Evolutionary conservation across 202 grass and related monocot species (phyloP), one percentile per base, ranked within the genome.

Genomic region (Carex arenaria): DNA sequence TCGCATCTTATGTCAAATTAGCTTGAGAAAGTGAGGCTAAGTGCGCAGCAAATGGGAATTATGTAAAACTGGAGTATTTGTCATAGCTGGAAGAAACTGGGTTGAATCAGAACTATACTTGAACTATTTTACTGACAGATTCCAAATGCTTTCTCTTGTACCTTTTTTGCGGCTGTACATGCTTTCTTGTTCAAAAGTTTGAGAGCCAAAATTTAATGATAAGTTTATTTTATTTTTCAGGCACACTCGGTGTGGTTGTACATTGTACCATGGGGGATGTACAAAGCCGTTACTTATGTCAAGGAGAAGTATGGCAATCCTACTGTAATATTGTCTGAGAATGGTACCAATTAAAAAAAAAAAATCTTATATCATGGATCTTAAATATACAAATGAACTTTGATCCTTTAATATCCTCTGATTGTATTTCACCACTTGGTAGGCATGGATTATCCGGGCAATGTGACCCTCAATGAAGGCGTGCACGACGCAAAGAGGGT

Each of bases 261-360:
- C 87, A 93, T 94, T 83, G 95, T 94, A 47, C 95, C 95, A 5
- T 94, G 92, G 95, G 95, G 95, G 67, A 94, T 93, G 76, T 94
- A 94, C 83, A 98, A 90, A 72, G 92, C 95, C 34, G 87, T 98
- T 43, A 93, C 85, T 28, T 98, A 98, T 87, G 87, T 94, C 47
- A 94, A 94, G 62, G 84, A 94, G 83, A 89, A 81, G 26, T 98
- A 98, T 62, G 77, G 72, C 36, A 98, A 93, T 72, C 95, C 92
- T 63, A 91, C 66, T 10, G 72, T 94, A 59, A 87, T 98, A 12
- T 85, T 94, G 61, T 84, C 92, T 81, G 95, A 98, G 89, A 98
- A 94, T 31, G 95, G 92, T 98, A 89, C 47, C 51, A 28, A 42
- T 11, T 19, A 65, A 26, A 22, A 23, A 60, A 85, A 85, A 83